Evolutionary conservation across 2,329 filamentous ascomycete species (phyloP).

Genomic region (Aspergillus sp.): DNA sequence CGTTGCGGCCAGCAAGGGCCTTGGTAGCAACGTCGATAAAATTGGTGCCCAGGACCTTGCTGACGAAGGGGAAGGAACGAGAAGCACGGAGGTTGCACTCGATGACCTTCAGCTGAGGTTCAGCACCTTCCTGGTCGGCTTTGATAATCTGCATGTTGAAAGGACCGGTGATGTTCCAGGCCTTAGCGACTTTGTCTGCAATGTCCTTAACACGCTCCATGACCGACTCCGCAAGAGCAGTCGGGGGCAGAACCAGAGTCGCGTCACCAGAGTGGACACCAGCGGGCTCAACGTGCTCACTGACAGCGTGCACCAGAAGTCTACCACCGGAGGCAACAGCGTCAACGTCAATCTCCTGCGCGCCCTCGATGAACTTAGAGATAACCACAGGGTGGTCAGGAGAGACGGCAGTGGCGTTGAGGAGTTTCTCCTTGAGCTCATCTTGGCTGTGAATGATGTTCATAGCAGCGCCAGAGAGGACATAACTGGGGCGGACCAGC

Average conservation of each 20-base stretch:
- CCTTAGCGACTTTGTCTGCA: slow-evolving; percentile 89
- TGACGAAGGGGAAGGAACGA: slow-evolving; percentile 95
- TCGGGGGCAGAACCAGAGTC: slow-evolving; percentile 83
- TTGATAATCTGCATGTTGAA: slow-evolving; percentile 99
- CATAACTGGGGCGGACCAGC: slow-evolving; percentile 87
- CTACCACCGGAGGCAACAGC: slow-evolving; percentile 81
- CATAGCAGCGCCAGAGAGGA: slow-evolving; percentile 96
- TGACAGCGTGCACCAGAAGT: slow-evolving; percentile 82
- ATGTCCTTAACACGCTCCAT: slow-evolving; percentile 91
- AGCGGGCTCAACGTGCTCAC: slow-evolving; percentile 92
- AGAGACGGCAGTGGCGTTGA: slow-evolving; percentile 80
- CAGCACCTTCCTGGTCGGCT: slow-evolving; percentile 65
- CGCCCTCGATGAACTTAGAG: slow-evolving; percentile 95
- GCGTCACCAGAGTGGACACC: slow-evolving; percentile 98
- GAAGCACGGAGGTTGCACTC: slow-evolving; percentile 97
- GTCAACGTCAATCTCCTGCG: slow-evolving; percentile 93
- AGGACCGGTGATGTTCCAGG: slow-evolving; percentile 93
- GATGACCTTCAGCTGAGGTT: slow-evolving; percentile 82
- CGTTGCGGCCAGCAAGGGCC: slow-evolving; percentile 75
- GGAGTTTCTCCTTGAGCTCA: slow-evolving; percentile 90
- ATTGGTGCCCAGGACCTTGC: slow-evolving; percentile 92
- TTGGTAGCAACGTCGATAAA: slow-evolving; percentile 95
- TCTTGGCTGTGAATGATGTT: slow-evolving; percentile 83
- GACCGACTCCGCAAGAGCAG: slow-evolving; percentile 64
- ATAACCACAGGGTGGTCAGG: slow-evolving; percentile 98